Percentiles rank a stretch among this genome's conserved stretches.
Conservation (phyloP, 1,284 basidiomycete genomes). For the Spongispora temasekensis region DNA sequence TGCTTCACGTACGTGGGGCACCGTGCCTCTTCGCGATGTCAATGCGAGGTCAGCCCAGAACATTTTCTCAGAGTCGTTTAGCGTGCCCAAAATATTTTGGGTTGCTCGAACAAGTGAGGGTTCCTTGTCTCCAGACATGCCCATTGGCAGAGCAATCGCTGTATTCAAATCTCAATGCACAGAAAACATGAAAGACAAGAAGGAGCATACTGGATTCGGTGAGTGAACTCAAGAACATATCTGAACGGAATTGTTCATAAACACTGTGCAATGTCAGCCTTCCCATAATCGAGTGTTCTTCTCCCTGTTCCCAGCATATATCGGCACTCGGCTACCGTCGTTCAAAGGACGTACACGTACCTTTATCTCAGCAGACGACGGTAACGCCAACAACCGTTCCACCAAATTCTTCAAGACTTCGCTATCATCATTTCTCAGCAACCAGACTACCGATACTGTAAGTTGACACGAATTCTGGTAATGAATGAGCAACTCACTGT, state of each 20-base stretch:
- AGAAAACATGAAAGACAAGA: not conserved
- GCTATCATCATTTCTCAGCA: constrained; percentile 62
- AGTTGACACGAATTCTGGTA: not conserved
- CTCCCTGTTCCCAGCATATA: constrained; percentile 49
- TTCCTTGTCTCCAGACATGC: constrained; percentile 54
- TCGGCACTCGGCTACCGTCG: not conserved
- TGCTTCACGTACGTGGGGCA: constrained; percentile 72
- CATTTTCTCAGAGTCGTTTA: constrained; percentile 67
- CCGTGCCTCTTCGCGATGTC: constrained; percentile 60
- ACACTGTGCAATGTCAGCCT: constrained; percentile 75
- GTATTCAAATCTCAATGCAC: constrained; percentile 4
- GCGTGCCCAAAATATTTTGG: constrained; percentile 60
- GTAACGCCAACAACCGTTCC: constrained; percentile 59
- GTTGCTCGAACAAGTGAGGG: constrained; percentile 45
- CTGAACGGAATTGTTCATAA: constrained; percentile 74
- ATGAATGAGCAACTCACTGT: constrained; percentile 60
- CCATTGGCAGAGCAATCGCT: constrained; percentile 87
- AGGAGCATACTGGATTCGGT: constrained; percentile 76
- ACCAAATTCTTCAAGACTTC: constrained; percentile 59
- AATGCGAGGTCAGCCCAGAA: constrained; percentile 68
- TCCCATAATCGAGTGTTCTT: constrained; percentile 72
- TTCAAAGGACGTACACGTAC: constrained; percentile 36
- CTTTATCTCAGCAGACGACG: constrained; percentile 57
- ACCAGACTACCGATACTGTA: constrained; percentile 57
- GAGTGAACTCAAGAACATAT: constrained; percentile 86